These are phyloP conservation scores for Solanum tacnaense DNA, from an alignment of 257 asterid genomes.

Conservation along the genomic window DNA sequence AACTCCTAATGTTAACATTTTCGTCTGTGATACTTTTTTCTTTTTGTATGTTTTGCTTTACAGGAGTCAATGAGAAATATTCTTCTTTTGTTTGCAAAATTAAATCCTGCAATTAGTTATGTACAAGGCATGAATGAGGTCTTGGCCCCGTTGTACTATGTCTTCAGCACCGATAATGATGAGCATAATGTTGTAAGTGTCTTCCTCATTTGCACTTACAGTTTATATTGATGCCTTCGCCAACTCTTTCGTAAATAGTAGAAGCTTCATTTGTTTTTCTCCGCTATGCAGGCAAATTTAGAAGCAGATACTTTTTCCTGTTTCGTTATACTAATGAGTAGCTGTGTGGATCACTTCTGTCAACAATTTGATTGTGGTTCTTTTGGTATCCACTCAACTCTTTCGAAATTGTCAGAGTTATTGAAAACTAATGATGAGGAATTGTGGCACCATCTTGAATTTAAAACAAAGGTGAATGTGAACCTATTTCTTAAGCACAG, in stretches of 20 bases:
- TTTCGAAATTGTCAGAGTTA: background rate
- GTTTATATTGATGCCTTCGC: background rate
- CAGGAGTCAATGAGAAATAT: background rate
- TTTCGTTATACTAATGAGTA: background rate
- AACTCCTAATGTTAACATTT: too few species aligned
- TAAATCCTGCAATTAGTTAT: background rate
- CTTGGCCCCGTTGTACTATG: background rate
- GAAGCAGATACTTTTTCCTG: background rate
- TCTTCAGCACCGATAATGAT: background rate
- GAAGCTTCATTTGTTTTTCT: background rate
- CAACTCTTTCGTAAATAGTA: background rate
- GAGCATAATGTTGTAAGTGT: accelerated
- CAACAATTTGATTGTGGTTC: background rate
- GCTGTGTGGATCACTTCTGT: background rate
- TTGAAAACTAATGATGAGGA: background rate
- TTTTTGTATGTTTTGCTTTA: too few species aligned
- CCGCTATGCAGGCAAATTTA: background rate
- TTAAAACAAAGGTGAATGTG: background rate
- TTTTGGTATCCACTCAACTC: background rate
- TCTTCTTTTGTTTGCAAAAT: background rate
- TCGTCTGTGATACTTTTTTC: background rate
- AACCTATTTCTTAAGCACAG: background rate
- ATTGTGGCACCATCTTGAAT: background rate
- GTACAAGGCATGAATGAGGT: background rate
- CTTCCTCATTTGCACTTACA: background rate